Evolutionary conservation across 495 filamentous ascomycete genomes (phyloP).

Genomic region (Xylaria flabelliformis): DNA sequence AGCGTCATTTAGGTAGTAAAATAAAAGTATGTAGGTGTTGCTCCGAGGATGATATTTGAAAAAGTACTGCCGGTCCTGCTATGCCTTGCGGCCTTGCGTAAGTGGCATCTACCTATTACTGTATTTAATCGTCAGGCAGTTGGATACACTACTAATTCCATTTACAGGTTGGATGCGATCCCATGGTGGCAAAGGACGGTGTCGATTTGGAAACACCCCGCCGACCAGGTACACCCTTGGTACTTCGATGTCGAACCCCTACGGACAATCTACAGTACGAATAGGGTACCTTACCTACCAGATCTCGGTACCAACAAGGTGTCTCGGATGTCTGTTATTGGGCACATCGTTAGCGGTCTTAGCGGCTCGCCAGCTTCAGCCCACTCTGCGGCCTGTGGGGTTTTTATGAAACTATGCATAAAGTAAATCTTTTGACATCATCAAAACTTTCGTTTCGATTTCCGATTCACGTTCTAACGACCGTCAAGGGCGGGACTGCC

Average conservation of each 20-base stretch:
- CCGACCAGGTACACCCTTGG: background rate
- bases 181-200: conserved; percentile 14
- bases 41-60: background rate
- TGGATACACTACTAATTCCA: conserved; percentile 3
- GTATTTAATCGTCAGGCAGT: background rate
- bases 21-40: conserved; percentile 3
- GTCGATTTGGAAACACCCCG: conserved; percentile 1
- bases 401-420: background rate
- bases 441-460: background rate
- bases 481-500: background rate
- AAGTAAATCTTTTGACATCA: background rate
- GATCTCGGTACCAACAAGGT: background rate
- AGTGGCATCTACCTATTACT: background rate
- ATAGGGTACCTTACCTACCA: background rate
- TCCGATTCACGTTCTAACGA: background rate
- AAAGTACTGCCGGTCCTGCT: background rate
- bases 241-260: background rate
- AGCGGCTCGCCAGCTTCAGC: background rate
- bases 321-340: no score
- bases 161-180: background rate
- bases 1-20: background rate
- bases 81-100: background rate
- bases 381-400: no score
- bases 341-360: background rate
- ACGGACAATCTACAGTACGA: background rate